A percentile compares a stretch with the other conserved stretches of the same genome.
These are phyloP conservation scores for Apiospora koreana DNA, from an alignment of 2,329 filamentous ascomycete genomes.

Conservation along the genomic window DNA sequence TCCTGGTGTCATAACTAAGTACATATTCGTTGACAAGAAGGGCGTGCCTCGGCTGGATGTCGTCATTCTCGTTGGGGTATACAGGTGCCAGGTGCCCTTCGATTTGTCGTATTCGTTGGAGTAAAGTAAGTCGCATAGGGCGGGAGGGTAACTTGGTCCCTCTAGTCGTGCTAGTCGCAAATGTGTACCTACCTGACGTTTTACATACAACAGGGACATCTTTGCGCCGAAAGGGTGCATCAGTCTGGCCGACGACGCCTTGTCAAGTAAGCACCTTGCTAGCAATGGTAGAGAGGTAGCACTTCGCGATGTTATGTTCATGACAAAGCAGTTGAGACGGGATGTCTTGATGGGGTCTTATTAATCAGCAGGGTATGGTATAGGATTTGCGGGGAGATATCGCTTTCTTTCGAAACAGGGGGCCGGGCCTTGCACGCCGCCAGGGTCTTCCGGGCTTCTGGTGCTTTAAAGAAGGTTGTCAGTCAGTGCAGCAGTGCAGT, in stretches of 20 bases:
- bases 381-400: neutral
- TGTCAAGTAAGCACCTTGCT: neutral
- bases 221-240: neutral
- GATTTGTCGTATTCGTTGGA: neutral
- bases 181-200: too few relatives aligned
- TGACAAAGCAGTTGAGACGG: neutral
- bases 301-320: neutral
- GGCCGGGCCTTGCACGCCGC: neutral
- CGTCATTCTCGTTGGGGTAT: constrained; percentile 4
- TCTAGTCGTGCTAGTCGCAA: too few relatives aligned
- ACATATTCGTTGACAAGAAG: neutral
- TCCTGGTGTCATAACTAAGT: neutral
- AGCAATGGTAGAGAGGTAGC: neutral
- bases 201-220: neutral
- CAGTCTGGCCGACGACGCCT: neutral
- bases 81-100: too few relatives aligned
- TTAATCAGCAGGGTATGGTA: neutral
- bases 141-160: too few relatives aligned
- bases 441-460: too few relatives aligned
- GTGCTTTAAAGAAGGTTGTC: too few relatives aligned
- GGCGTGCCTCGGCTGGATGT: neutral
- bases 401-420: neutral
- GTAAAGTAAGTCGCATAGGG: neutral
- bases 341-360: neutral
- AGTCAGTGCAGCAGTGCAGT: neutral